Conservation (phyloP, 495 filamentous ascomycete species). For the Astrothelium subdiscretum region DNA sequence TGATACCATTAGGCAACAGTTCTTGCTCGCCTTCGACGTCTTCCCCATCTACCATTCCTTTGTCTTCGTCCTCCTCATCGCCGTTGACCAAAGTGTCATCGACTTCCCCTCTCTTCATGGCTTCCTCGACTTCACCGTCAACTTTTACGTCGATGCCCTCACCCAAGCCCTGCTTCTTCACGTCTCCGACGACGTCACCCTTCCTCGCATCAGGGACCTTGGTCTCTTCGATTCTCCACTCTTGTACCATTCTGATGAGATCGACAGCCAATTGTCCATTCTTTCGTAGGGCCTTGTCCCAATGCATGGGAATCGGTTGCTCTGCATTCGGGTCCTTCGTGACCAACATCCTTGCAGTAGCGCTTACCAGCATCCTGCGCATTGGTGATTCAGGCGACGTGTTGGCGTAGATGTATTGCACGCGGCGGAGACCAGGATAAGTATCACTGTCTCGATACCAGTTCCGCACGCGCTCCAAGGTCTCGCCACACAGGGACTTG, state of each 20-base stretch:
- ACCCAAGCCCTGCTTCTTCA: not conserved
- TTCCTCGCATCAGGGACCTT: constrained; percentile 35
- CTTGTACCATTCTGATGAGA: constrained; percentile 36
- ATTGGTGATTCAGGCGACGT: constrained; percentile 33
- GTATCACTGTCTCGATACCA: constrained; percentile 35
- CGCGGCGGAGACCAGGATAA: constrained; percentile 36
- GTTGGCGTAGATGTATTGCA: constrained; percentile 41
- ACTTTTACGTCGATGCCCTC: not conserved
- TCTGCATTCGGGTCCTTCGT: constrained; percentile 18
- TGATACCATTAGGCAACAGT: not conserved
- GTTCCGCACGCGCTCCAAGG: constrained; percentile 30
- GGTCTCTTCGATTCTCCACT: constrained; percentile 33
- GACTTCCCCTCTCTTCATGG: not conserved
- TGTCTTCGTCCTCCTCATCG: not conserved
- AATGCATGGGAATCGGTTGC: constrained; percentile 31
- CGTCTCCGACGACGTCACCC: constrained; percentile 17
- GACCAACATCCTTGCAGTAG: constrained; percentile 32
- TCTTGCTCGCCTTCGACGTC: not conserved
- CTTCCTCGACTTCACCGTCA: not conserved
- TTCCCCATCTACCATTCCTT: not conserved
- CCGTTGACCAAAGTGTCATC: not conserved
- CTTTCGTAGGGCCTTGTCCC: constrained; percentile 38
- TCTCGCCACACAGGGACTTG: constrained; percentile 24
- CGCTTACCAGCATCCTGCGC: constrained; percentile 36
- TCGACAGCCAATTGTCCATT: constrained; percentile 40